These are phyloP conservation scores for Amoebophrya sp. DNA, from an alignment of 169 alveolate genomes.

Conservation along the genomic window DNA sequence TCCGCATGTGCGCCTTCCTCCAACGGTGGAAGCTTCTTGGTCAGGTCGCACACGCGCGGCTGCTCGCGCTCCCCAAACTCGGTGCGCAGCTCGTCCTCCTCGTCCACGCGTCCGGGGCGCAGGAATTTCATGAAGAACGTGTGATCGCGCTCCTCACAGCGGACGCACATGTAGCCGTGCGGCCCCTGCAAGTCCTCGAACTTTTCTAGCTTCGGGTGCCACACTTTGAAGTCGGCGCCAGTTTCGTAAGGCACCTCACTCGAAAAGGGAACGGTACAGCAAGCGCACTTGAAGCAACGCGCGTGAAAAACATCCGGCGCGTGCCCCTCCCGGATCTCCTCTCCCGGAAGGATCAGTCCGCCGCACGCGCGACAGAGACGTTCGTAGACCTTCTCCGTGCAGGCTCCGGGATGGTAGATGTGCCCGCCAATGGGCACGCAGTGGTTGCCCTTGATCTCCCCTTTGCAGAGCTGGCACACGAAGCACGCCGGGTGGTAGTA, in stretches of 20 bases:
- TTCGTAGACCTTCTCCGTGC: not conserved
- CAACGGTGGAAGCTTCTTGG: not conserved
- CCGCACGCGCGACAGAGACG: conserved; percentile 14
- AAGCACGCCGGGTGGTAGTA: not conserved
- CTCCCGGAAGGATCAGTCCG: not conserved
- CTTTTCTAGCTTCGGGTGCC: not conserved
- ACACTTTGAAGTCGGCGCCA: not conserved
- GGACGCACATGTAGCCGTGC: conserved; percentile 3
- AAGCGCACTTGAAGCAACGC: conserved; percentile 6
- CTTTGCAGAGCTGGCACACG: not conserved
- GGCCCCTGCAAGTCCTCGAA: not conserved
- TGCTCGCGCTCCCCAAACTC: not conserved
- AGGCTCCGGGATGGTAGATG: not conserved
- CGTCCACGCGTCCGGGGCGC: not conserved
- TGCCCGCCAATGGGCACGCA: not conserved
- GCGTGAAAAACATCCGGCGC: not conserved
- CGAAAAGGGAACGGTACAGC: not conserved
- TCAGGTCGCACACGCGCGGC: conserved; percentile 25
- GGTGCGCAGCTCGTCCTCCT: not conserved
- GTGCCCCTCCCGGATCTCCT: not conserved
- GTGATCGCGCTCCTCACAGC: not conserved
- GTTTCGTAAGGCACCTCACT: not conserved
- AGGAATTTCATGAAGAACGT: not conserved
- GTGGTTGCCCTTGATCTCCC: not conserved
- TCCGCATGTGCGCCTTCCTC: not conserved